phyloP scores from a whole-genome alignment of 768 basidiomycete genomes.

The Infundibulicybe gibba region DNA sequence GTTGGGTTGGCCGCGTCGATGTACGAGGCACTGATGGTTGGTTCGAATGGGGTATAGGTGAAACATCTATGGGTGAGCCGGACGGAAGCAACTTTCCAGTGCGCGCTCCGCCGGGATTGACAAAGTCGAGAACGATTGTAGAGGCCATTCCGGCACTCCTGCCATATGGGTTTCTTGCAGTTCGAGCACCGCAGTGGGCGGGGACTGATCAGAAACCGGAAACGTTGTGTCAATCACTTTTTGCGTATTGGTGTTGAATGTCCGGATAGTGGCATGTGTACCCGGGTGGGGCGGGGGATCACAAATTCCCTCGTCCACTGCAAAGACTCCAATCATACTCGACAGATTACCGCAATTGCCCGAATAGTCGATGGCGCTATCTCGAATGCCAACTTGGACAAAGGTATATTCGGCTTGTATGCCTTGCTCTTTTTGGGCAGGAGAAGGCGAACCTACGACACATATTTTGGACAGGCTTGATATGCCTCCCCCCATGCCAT shows the following conservation, averaged over 20 bases:
- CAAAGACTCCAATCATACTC: conserved; percentile 71
- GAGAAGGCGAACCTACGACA: conserved; percentile 52
- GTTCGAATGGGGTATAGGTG: conserved; percentile 27
- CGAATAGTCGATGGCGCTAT: conserved; percentile 57
- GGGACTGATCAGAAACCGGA: conserved; percentile 33
- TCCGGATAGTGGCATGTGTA: conserved; percentile 43
- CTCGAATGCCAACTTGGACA: conserved; percentile 57
- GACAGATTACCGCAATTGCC: conserved; percentile 79
- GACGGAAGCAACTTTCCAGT: conserved; percentile 72
- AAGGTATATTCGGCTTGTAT: conserved; percentile 73
- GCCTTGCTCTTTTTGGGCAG: conserved; percentile 33
- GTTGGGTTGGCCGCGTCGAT: conserved; percentile 78
- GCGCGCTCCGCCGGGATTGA: conserved; percentile 62
- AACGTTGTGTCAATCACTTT: conserved; percentile 71
- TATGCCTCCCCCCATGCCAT: conserved; percentile 81
- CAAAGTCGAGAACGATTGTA: conserved; percentile 61
- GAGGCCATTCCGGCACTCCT: conserved; percentile 69
- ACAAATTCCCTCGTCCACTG: conserved; percentile 62
- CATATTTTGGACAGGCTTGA: conserved; percentile 74
- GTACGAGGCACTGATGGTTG: conserved; percentile 33
- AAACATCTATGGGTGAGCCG: conserved; percentile 40
- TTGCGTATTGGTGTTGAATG: conserved; percentile 71
- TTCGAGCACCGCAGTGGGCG: conserved; percentile 38
- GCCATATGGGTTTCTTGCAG: conserved; percentile 53
- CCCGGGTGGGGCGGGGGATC: conserved; percentile 9